A percentile compares a stretch with the other conserved stretches of the same genome.
Conservation (phyloP, 495 filamentous ascomycete genomes). For the Acidomyces sp. region DNA sequence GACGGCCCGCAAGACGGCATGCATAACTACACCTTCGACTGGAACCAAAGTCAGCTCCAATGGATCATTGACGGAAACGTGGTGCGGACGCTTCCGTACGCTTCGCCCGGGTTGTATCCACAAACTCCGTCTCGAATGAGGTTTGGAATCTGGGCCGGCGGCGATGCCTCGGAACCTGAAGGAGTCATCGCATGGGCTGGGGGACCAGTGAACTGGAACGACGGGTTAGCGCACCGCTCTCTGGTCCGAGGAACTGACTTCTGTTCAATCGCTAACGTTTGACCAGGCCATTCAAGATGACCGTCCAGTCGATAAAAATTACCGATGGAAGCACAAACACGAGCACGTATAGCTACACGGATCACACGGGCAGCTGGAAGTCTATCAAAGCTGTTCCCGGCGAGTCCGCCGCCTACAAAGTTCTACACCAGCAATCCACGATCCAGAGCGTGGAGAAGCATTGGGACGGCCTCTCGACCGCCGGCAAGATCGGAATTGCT, state of each 20-base stretch:
- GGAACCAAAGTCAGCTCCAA: constrained; percentile 56
- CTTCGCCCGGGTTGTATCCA: constrained; percentile 56
- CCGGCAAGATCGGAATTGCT: constrained; percentile 21
- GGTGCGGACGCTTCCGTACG: constrained; percentile 54
- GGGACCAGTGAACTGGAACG: constrained; percentile 55
- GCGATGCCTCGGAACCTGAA: constrained; percentile 37
- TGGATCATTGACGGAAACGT: constrained; percentile 60
- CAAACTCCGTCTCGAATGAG: constrained; percentile 77
- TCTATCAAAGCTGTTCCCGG: constrained; percentile 17
- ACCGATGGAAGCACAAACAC: constrained; percentile 16
- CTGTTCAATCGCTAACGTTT: no score
- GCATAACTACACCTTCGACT: constrained; percentile 72
- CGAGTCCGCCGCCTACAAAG: constrained; percentile 15
- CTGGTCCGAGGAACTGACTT: no score
- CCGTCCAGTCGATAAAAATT: constrained; percentile 15
- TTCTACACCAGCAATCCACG: constrained; percentile 9
- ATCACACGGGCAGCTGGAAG: constrained; percentile 14
- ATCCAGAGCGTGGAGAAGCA: constrained; percentile 6
- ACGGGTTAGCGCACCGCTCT: constrained; percentile 35
- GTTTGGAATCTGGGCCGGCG: constrained; percentile 78
- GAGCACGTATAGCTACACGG: constrained; percentile 17
- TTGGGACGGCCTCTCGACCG: constrained; percentile 15
- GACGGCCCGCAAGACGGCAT: constrained; percentile 30
- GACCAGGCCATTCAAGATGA: constrained; percentile 21
- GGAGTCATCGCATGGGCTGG: constrained; percentile 64